phyloP scores from a whole-genome alignment of 768 basidiomycete species.

The Xanthoconium stramineum region DNA sequence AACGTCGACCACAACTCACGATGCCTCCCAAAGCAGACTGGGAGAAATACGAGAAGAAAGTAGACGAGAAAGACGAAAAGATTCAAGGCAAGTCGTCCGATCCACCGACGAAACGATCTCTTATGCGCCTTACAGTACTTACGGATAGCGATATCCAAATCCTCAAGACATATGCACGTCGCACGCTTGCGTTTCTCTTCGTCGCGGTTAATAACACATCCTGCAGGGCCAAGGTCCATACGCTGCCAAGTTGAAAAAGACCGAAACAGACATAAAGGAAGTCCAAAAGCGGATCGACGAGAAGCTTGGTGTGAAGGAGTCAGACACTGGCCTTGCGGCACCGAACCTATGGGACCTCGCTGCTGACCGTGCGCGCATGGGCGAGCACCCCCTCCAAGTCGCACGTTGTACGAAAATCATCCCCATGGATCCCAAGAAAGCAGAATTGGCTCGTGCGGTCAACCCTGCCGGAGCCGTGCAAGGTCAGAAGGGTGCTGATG shows the following conservation, averaged over 20 bases:
- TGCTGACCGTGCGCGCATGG: slow-evolving; percentile 89
- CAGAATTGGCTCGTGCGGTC: slow-evolving; percentile 73
- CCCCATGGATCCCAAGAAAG: slow-evolving; percentile 69
- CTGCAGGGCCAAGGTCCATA: slow-evolving; percentile 97
- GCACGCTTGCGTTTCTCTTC: background rate
- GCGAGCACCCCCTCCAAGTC: slow-evolving; percentile 92
- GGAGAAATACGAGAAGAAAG: slow-evolving; percentile 95
- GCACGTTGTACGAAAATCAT: slow-evolving; percentile 99
- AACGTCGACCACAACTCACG: slow-evolving; percentile 26
- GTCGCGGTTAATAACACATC: background rate
- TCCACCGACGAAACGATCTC: background rate
- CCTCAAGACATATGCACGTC: slow-evolving; percentile 90
- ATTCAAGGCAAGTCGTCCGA: slow-evolving; percentile 64
- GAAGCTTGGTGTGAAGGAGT: slow-evolving; percentile 98
- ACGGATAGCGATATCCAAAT: slow-evolving; percentile 99
- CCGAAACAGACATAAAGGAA: slow-evolving; percentile 90
- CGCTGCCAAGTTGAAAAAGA: slow-evolving; percentile 80
- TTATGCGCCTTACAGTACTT: slow-evolving; percentile 54
- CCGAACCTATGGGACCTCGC: slow-evolving; percentile 98
- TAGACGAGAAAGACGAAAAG: slow-evolving; percentile 88
- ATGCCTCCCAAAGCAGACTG: slow-evolving; percentile 99
- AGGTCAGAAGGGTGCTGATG: slow-evolving; percentile 95
- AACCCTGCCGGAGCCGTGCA: slow-evolving; percentile 75
- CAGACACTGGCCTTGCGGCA: slow-evolving; percentile 93
- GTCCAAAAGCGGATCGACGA: slow-evolving; percentile 97